phyloP scores from a whole-genome alignment of 1,284 basidiomycete species.

The Pseudomicrostroma phylloplanum region DNA sequence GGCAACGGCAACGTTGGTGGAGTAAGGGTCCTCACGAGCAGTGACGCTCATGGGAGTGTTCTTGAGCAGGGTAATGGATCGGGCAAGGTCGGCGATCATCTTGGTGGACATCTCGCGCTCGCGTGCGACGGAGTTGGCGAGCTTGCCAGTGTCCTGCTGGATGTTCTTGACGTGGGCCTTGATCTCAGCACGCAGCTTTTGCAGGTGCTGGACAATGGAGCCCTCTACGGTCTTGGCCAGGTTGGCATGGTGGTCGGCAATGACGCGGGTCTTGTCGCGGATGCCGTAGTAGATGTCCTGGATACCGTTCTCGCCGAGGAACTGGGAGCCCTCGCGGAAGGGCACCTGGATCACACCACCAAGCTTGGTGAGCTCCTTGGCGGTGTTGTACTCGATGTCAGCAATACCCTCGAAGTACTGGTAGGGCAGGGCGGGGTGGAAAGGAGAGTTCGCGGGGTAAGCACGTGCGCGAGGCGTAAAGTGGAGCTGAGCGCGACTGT shows the following conservation, averaged over 20 bases:
- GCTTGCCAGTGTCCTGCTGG: conserved; percentile 95
- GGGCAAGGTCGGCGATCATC: conserved; percentile 79
- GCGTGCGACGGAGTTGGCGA: conserved; percentile 85
- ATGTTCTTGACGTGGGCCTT: conserved; percentile 95
- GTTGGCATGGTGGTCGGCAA: conserved; percentile 94
- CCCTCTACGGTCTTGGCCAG: conserved; percentile 92
- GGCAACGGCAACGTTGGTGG: conserved; percentile 69
- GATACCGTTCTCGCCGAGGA: conserved; percentile 48
- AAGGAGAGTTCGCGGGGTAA: too few species aligned
- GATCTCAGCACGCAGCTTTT: conserved; percentile 87
- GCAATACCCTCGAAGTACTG: conserved; percentile 60
- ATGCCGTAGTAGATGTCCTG: conserved; percentile 90
- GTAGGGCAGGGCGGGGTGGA: too few species aligned
- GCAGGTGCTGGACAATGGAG: conserved; percentile 93
- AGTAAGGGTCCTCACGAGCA: conserved; percentile 76
- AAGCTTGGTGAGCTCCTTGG: conserved; percentile 87
- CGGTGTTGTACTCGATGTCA: conserved; percentile 67
- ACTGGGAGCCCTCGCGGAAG: conserved; percentile 76
- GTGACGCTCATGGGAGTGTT: conserved; percentile 87
- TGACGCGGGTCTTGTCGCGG: conserved; percentile 79
- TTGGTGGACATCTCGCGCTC: conserved; percentile 86
- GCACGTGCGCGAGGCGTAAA: too few species aligned
- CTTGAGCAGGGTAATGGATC: conserved; percentile 81
- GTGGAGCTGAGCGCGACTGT: too few species aligned
- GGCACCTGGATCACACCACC: conserved; percentile 97